Evolutionary conservation across 805 yeast genomes (phyloP).

Genomic region (Ogataea sp.): DNA sequence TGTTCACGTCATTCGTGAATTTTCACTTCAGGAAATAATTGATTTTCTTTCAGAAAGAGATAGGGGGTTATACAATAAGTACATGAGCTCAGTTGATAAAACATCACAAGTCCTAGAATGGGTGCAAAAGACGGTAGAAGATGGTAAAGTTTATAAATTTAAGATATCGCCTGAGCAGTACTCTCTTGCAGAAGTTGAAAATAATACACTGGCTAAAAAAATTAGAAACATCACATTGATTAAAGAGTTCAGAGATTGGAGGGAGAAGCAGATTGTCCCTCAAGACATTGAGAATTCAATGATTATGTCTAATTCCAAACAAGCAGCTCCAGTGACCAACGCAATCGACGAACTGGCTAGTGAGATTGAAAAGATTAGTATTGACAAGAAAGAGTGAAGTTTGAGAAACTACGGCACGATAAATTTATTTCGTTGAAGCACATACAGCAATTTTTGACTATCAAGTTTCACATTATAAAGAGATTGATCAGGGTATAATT

Average conservation of each 20-base stretch:
- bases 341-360: too few species aligned
- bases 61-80: neutral
- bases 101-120: neutral
- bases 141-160: neutral
- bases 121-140: neutral
- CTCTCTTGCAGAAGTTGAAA: too few species aligned
- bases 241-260: constrained; percentile 1
- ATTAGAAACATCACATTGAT: neutral
- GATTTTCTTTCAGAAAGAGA: neutral
- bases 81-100: neutral
- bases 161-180: neutral
- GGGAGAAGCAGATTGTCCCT: neutral
- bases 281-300: constrained; percentile 8
- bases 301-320: neutral
- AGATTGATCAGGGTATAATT: too few species aligned
- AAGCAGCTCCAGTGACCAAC: too few species aligned
- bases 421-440: too few species aligned
- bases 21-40: neutral
- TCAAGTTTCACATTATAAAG: too few species aligned
- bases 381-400: too few species aligned
- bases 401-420: too few species aligned
- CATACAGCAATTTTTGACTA: too few species aligned
- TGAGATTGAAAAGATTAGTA: too few species aligned
- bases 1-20: neutral
- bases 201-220: neutral